Evolutionary conservation across 495 filamentous ascomycete genomes (phyloP), one percentile per base, ranked within the genome.

Genomic region (Pyronema omphalodes): DNA sequence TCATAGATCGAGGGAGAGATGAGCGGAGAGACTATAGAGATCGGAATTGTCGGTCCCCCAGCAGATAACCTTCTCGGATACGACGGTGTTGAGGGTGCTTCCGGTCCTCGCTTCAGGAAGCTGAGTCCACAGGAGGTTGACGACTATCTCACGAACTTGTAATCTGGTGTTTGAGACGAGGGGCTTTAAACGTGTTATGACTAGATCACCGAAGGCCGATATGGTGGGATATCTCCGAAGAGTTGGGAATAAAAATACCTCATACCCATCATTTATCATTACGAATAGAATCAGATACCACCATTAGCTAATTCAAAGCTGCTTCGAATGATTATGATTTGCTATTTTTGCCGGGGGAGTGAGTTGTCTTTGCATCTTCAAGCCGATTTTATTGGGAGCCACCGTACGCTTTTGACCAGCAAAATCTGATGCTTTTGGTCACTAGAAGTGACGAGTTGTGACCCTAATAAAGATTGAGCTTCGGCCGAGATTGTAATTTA

Each of bases 21-120:
- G 91, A 96, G 86, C 64, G 91, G 91, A 48, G 93, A 96, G 69
- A 96, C 91, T 40, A 89, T 99, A 60, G 91, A 99, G 74, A 94
- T 99, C 63, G 89, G 89, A 55, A 95, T 98, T 61, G 87, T 98
- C 60, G 91, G 91, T 14, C 84, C 87, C 35, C 91, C 91, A 47
- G 91, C 91, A 55, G 77, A 96, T 67, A 81, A 94, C 67, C 72
- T 96, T 43, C 78, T 96, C 43, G 93, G 93, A 57, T 85, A 83
- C 60, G 86, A 96, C 67, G 91, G 91, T 44, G 88, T 94, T 14
- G 84, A 89, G 62, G 85, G 84, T 37, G 82, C 88, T 11, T 77
- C 78, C 63, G 93, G 93, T 23, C 93, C 93, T 29, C 78, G 91
- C 56, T 98, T 98, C 75, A 74, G 91, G 66, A 98, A 93, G 76